These are phyloP conservation scores for Mucor piriformis DNA, from an alignment of 371 early-diverging fungal species.

Conservation along the genomic window DNA sequence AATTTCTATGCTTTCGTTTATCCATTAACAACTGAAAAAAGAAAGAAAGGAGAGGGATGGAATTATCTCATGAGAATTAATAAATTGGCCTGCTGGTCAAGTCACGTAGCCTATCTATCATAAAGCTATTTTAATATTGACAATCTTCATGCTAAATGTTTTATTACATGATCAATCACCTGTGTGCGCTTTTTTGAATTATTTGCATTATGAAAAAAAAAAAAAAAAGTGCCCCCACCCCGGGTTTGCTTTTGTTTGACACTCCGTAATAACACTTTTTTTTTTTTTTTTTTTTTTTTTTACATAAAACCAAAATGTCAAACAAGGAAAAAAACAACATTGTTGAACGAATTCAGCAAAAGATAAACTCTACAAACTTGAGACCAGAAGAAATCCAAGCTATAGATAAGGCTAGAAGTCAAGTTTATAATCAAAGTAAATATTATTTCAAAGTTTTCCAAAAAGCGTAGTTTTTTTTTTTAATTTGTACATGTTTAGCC, in stretches of 20 bases:
- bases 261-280: not conserved
- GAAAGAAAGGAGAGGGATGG: not conserved
- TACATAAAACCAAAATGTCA: not conserved
- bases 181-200: not conserved
- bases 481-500: not conserved
- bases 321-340: not conserved
- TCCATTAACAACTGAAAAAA: conserved; percentile 1
- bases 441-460: not conserved
- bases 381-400: not conserved
- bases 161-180: not conserved
- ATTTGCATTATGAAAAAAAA: too few species aligned
- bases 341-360: not conserved
- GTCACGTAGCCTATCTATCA: not conserved
- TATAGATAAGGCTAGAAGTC: not conserved
- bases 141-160: not conserved
- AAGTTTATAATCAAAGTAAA: not conserved
- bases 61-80: not conserved
- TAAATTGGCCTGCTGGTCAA: not conserved
- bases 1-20: conserved; percentile 14
- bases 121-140: not conserved
- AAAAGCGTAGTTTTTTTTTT: not conserved
- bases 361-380: not conserved
- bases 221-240: too few species aligned
- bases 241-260: too few species aligned
- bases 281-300: not conserved